Evolutionary conservation across 2,329 filamentous ascomycete genomes (phyloP).

Genomic region (Colletotrichum sp.): DNA sequence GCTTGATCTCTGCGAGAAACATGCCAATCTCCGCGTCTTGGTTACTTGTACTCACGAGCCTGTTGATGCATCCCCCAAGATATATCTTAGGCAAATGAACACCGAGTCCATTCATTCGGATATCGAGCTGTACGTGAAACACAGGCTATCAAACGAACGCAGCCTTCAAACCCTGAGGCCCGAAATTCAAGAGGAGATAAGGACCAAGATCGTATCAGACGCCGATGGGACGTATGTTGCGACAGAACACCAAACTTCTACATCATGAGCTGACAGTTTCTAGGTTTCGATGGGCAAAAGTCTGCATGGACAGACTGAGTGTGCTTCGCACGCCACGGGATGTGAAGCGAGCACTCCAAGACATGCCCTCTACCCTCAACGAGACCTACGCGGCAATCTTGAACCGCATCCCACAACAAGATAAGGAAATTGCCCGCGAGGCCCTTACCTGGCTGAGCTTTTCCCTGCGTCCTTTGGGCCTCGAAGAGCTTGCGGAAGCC

Average conservation of each 20-base stretch:
- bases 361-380: constrained; percentile 27
- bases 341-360: constrained; percentile 20
- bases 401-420: constrained; percentile 24
- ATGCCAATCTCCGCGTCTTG: constrained; percentile 22
- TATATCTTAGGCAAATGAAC: constrained; percentile 22
- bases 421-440: constrained; percentile 26
- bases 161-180: constrained; percentile 22
- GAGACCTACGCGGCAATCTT: constrained; percentile 28
- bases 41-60: constrained; percentile 26
- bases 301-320: constrained; percentile 29
- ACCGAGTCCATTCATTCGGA: constrained; percentile 23
- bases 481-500: constrained; percentile 29
- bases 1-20: constrained; percentile 18
- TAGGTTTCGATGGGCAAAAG: constrained; percentile 32
- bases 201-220: constrained; percentile 20
- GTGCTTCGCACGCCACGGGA: constrained; percentile 26
- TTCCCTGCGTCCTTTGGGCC: constrained; percentile 26
- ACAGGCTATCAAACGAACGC: constrained; percentile 22
- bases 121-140: constrained; percentile 26
- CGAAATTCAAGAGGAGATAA: constrained; percentile 25
- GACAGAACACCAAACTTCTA: neutral
- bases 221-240: constrained; percentile 27
- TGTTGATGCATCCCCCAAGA: neutral
- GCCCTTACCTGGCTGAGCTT: constrained; percentile 31
- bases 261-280: neutral